Evolutionary conservation across 1,284 basidiomycete genomes (phyloP), one percentile per base, ranked within the genome.

Genomic region (Spongiforma sp.): DNA sequence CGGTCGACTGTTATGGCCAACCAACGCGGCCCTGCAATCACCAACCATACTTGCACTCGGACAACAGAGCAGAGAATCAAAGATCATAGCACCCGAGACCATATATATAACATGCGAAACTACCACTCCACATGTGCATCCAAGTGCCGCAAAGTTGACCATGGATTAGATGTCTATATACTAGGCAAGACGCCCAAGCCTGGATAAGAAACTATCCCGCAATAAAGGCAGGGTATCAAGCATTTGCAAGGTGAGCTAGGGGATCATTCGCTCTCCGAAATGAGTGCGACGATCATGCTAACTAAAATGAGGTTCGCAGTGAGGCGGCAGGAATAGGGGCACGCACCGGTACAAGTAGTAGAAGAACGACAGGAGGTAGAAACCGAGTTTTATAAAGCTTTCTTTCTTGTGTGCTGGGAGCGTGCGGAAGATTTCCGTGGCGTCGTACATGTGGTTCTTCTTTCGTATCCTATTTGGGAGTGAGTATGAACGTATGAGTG

Each of bases 341-440:
- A 84, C 93, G 70, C 72, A 95, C 93, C 94, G 87, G 81, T 98
- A 98, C 72, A 98, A 89, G 77, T 97, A 98, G 82, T 96, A 98
- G 87, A 97, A 97, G 86, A 97, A 97, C 57, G 91, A 95, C 66
- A 97, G 83, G 63, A 97, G 87, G 79, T 96, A 98, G 80, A 97
- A 96, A 26, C 94, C 96, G 65, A 98, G 91, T 83, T 98, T 98
- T 80, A 97, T 86, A 77, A 99, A 99, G 73, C 91, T 91, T 82
- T 98, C 96, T 78, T 96, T 98, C 84, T 99, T 99, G 81, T 99
- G 98, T 48, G 86, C 89, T 21, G 92, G 89, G 55, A 99, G 81
- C 67, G 97, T 97, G 70, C 98, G 88, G 87, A 99, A 99, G 73
- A 99, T 99, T 80, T 99, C 98, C 36, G 98, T 99, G 60, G 97